phyloP scores from a whole-genome alignment of 108 stramenopile species.

The Cyclotella cryptica region DNA sequence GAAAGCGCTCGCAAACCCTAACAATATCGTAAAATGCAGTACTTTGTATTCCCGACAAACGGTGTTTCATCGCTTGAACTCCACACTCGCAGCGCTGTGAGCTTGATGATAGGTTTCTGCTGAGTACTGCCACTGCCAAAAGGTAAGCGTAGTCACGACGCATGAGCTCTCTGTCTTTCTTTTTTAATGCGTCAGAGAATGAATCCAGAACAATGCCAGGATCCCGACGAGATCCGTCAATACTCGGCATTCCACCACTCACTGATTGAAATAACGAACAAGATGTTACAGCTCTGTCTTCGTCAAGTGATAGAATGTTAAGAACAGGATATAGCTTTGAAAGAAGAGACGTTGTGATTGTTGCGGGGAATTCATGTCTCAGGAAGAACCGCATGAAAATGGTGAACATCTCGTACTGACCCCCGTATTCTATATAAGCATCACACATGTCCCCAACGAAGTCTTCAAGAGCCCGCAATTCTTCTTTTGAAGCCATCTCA shows the following conservation, averaged over 20 bases:
- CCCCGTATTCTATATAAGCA: slow-evolving; percentile 80
- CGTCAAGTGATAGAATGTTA: slow-evolving; percentile 70
- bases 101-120: slow-evolving; percentile 52
- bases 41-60: slow-evolving; percentile 28
- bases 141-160: slow-evolving; percentile 50
- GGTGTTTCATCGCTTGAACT: slow-evolving; percentile 56
- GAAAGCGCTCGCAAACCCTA: slow-evolving; percentile 23
- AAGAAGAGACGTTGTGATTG: slow-evolving; percentile 56
- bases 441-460: slow-evolving; percentile 80
- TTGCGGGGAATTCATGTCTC: slow-evolving; percentile 65
- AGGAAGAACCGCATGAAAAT: slow-evolving; percentile 75
- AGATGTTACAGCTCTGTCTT: slow-evolving; percentile 32
- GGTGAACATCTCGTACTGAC: slow-evolving; percentile 74
- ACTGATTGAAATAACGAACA: slow-evolving; percentile 24
- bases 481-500: slow-evolving; percentile 41
- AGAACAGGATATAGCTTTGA: slow-evolving; percentile 63
- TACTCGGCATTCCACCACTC: slow-evolving; percentile 43
- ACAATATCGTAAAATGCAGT: slow-evolving; percentile 39
- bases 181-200: slow-evolving; percentile 37
- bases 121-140: slow-evolving; percentile 43
- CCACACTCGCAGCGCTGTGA: slow-evolving; percentile 58
- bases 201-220: slow-evolving; percentile 42
- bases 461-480: slow-evolving; percentile 66
- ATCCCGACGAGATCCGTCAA: slow-evolving; percentile 45
- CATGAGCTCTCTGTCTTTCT: slow-evolving; percentile 22